Conservation (phyloP, 805 yeast species). For the Teunomyces stri region DNA sequence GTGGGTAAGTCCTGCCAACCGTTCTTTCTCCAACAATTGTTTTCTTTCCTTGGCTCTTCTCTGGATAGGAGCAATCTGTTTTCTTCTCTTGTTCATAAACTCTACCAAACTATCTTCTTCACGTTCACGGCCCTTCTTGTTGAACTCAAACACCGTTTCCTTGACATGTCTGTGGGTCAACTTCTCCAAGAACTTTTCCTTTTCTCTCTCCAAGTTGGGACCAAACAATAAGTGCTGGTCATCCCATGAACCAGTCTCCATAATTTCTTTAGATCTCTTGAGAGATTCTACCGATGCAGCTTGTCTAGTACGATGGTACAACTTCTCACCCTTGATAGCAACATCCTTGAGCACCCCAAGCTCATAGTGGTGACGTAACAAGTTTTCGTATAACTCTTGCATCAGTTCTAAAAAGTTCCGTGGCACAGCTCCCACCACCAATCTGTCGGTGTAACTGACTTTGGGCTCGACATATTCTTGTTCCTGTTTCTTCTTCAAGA, state of each 20-base stretch:
- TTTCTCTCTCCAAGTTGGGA: slow-evolving; percentile 68
- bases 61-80: slow-evolving; percentile 86
- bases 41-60: slow-evolving; percentile 68
- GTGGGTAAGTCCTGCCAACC: slow-evolving; percentile 72
- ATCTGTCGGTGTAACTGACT: slow-evolving; percentile 66
- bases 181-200: slow-evolving; percentile 66
- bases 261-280: slow-evolving; percentile 77
- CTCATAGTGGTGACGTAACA: slow-evolving; percentile 66
- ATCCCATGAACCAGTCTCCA: slow-evolving; percentile 76
- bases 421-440: slow-evolving; percentile 83
- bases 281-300: slow-evolving; percentile 86
- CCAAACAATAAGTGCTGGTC: slow-evolving; percentile 81
- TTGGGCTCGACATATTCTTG: slow-evolving; percentile 51
- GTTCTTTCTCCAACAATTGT: slow-evolving; percentile 67
- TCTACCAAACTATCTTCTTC: slow-evolving; percentile 68
- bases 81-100: slow-evolving; percentile 82
- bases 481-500: slow-evolving; percentile 47
- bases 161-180: slow-evolving; percentile 66
- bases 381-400: slow-evolving; percentile 66
- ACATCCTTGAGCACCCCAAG: slow-evolving; percentile 63
- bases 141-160: slow-evolving; percentile 94
- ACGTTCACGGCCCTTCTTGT: slow-evolving; percentile 42
- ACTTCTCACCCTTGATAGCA: slow-evolving; percentile 81
- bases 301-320: slow-evolving; percentile 80
- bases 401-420: slow-evolving; percentile 64